Evolutionary conservation across 148 eudicot genomes (phyloP), one percentile per base, ranked within the genome.

Genomic region (Oxyria digyna): DNA sequence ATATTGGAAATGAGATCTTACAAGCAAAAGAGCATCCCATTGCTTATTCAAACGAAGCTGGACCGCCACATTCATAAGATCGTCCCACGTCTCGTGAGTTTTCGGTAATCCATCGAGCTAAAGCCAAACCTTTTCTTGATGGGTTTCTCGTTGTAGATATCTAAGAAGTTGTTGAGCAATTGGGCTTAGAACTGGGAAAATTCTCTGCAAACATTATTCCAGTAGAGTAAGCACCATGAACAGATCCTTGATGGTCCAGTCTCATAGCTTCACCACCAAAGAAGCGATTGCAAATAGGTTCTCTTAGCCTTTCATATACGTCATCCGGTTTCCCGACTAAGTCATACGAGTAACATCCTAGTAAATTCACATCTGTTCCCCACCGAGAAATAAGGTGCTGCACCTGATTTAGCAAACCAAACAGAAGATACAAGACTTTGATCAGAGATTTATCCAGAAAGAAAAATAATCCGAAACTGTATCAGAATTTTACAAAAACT

Each of bases 231-330:
- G 97, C 99, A 18, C 99, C 99, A 69, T 94, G 99, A 0, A 94
- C 99, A 3, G 99, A 94, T 52, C 99, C 99, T 77, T 94, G 93
- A 70, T 94, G 86, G 69, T 94, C 97, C 69, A 79, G 69, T 73
- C 99, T 94, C 35, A 88, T 88, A 2, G 99, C 99, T 80, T 94
- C 99, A 23, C 99, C 99, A 20, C 83, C 99, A 70, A 94, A 94
- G 84, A 90, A 94, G 29, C 91, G 87, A 80, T 86, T 91, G 23
- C 93, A 91, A n/a, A 91, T 68, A 2, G 97, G 93, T 35, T 84
- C 89, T 72, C 99, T 82, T 67, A 94, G 89, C 79, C 91, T 80
- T 29, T 91, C 99, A 33, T 94, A 91, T 42, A 91, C 76, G 52
- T 94, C 97, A 12, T 75, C 75, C 10, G 99, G 88, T 81, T 85